Evolutionary conservation across 2,329 filamentous ascomycete species (phyloP), one percentile per base, ranked within the genome.

Genomic region (Neonectria hederae): DNA sequence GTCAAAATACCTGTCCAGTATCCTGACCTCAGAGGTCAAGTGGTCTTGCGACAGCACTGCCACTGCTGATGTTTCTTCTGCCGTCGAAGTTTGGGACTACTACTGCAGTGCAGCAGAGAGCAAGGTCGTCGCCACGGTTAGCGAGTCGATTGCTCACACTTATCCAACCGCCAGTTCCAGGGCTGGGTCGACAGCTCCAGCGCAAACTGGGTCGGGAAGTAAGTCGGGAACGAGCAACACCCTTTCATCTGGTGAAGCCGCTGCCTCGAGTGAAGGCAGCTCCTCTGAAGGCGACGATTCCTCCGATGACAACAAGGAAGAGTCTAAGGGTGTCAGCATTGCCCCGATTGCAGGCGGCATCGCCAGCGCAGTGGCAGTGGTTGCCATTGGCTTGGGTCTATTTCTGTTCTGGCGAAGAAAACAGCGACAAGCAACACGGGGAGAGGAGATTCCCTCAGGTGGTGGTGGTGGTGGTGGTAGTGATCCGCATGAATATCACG

Each of bases 41-140:
- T 79, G 74, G 21, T 76, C 74, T n/a, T 87, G 84, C 66, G 76
- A 75, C 3, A 80, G 77, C 26, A 82, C 79, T 2, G 81, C 80
- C 3, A 78, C 76, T 1, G 81, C 78, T 28, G 83, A 83, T 38
- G 74, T 86, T 4, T 77, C 78, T 4, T 85, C 84, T 2, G 84
- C 83, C 2, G 63, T 86, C 2, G 65, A 69, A 4, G 78, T 86
- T 0, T 82, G 82, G 63, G 76, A 81, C 45, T 76, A 78, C 48
- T 87, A 86, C 68, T 87, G 84, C 69, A 83, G 79, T 59, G 85
- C 84, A 4, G 85, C 82, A 1, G 77, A 77, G 54, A 80, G 76
- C 22, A 69, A 83, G 42, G 77, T 81, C 1, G 76, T 82, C 5
- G 76, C 77, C 1, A 81, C 80, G 0, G 77, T 85, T 3, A 78